A percentile compares a stretch with the other conserved stretches of the same genome.
These are phyloP conservation scores for Mycena rosella DNA, from an alignment of 768 basidiomycete species.

Conservation along the genomic window DNA sequence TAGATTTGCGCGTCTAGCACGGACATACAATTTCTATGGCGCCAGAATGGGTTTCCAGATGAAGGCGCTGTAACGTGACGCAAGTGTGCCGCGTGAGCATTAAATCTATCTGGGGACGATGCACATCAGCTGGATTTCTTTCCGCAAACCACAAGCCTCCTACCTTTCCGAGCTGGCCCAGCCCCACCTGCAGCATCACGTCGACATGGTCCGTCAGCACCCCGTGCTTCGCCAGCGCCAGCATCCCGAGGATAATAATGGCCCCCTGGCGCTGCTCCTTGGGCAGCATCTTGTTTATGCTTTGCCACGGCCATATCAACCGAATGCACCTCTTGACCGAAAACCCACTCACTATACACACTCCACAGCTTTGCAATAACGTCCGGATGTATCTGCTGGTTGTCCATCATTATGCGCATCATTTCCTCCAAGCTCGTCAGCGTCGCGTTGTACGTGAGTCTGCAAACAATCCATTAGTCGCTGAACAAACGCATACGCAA, in stretches of 20 bases:
- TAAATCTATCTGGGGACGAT: slow-evolving; percentile 77
- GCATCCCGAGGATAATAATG: slow-evolving; percentile 97
- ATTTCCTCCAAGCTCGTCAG: slow-evolving; percentile 97
- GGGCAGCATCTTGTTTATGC: slow-evolving; percentile 80
- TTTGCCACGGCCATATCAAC: slow-evolving; percentile 55
- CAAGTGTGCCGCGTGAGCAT: slow-evolving; percentile 95
- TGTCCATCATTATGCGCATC: slow-evolving; percentile 96
- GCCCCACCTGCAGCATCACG: slow-evolving; percentile 84
- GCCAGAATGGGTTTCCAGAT: no score
- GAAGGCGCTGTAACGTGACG: slow-evolving; percentile 91
- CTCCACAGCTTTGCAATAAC: slow-evolving; percentile 95
- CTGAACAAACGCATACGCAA: background rate
- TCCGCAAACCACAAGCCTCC: slow-evolving; percentile 9
- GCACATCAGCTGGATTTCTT: background rate
- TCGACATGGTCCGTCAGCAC: slow-evolving; percentile 85
- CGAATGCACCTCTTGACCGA: background rate
- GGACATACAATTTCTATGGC: no score
- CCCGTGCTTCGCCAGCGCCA: slow-evolving; percentile 87
- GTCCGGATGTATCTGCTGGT: slow-evolving; percentile 84
- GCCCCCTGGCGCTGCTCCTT: slow-evolving; percentile 90
- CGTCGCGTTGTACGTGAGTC: slow-evolving; percentile 91
- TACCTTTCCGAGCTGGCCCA: slow-evolving; percentile 89
- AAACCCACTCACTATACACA: slow-evolving; percentile 81
- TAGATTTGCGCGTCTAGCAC: no score
- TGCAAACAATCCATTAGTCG: slow-evolving; percentile 51